phyloP scores from a whole-genome alignment of 169 alveolate genomes.

The Neospora caninum region DNA sequence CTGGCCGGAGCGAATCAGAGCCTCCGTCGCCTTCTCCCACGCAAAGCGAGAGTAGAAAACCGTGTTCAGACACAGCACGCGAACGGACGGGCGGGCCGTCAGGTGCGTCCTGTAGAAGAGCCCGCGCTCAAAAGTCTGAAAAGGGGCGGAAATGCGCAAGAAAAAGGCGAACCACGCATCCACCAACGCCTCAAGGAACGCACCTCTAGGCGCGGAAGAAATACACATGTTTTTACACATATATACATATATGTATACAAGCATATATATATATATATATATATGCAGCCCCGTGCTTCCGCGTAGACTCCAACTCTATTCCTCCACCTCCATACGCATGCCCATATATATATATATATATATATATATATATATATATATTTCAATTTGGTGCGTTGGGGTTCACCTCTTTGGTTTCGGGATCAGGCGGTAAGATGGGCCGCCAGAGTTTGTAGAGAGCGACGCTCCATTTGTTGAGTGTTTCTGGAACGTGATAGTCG shows the following conservation, averaged over 20 bases:
- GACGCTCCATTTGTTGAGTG: background rate
- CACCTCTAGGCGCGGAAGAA: background rate
- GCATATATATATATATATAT: background rate
- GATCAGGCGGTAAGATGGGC: background rate
- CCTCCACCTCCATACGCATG: too few species aligned
- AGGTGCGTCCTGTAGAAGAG: background rate
- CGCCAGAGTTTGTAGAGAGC: conserved; percentile 5
- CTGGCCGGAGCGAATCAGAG: background rate
- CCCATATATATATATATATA: too few species aligned
- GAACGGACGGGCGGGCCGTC: background rate
- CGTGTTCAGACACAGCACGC: background rate
- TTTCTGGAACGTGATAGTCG: background rate
- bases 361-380: too few species aligned
- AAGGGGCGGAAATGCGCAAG: background rate
- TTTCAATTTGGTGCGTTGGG: too few species aligned
- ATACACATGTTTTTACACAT: background rate
- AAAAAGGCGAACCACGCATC: background rate
- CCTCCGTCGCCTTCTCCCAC: background rate
- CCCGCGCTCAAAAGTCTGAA: conserved; percentile 13
- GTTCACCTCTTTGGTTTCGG: background rate
- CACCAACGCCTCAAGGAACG: too few species aligned
- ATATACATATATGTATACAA: background rate
- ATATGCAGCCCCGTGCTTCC: background rate
- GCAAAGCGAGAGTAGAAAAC: background rate
- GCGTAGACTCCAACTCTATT: background rate